Evolutionary conservation across 768 basidiomycete species (phyloP).

Genomic region (Saitozyma sp.): DNA sequence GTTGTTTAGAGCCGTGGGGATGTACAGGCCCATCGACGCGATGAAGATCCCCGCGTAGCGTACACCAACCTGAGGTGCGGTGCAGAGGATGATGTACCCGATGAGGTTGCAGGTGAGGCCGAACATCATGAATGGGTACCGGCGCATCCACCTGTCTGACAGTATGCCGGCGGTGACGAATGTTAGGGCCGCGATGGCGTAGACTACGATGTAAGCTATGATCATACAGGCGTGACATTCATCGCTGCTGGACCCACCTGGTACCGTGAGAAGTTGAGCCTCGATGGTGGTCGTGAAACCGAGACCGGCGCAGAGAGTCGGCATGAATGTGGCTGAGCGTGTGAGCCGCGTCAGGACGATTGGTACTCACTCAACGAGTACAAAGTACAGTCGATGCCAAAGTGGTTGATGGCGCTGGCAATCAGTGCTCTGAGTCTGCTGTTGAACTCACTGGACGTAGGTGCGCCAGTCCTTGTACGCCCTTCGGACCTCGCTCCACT

Average conservation of each 20-base stretch:
- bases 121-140: conserved; percentile 13
- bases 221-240: too few relatives aligned
- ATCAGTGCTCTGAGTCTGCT: background rate
- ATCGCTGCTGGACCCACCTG: too few relatives aligned
- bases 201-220: too few relatives aligned
- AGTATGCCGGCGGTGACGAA: conserved; percentile 1
- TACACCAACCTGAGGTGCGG: conserved; percentile 9
- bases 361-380: too few relatives aligned
- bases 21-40: conserved; percentile 10
- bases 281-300: too few relatives aligned
- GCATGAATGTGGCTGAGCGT: too few relatives aligned
- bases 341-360: too few relatives aligned
- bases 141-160: conserved; percentile 14
- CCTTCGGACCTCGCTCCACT: conserved; percentile 7
- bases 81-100: conserved; percentile 16
- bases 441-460: background rate
- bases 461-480: conserved; percentile 9
- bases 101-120: background rate
- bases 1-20: conserved; percentile 8
- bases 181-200: too few relatives aligned
- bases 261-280: too few relatives aligned
- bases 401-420: too few relatives aligned
- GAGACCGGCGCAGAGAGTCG: too few relatives aligned
- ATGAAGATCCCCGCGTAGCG: conserved; percentile 16
- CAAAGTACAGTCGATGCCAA: too few relatives aligned